Percentiles rank a stretch among this genome's conserved stretches.
phyloP scores from a whole-genome alignment of 495 filamentous ascomycete species.

The Hypoxylon fragiforme region DNA sequence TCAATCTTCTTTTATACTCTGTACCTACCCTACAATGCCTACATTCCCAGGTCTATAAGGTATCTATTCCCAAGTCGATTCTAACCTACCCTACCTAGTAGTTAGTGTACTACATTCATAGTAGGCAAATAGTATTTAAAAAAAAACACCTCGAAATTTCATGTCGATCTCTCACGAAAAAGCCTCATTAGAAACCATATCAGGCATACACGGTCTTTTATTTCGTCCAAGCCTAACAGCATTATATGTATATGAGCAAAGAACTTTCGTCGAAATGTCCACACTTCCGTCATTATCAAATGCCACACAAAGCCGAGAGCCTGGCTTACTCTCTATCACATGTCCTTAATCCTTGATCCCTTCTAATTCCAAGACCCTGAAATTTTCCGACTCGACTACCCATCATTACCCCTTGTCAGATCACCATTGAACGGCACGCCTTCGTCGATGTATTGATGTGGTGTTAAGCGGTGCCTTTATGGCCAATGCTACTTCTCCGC shows the following conservation, averaged over 20 bases:
- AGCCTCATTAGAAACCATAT: too few relatives aligned
- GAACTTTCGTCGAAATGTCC: neutral
- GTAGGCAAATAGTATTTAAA: too few relatives aligned
- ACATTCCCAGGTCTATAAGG: too few relatives aligned
- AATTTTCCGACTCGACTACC: neutral
- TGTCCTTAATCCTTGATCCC: neutral
- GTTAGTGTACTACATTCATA: too few relatives aligned
- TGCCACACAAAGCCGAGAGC: neutral
- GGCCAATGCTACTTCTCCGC: neutral
- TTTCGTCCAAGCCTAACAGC: neutral
- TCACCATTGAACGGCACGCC: neutral
- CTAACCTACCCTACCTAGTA: too few relatives aligned
- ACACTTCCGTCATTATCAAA: neutral
- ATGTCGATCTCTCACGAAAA: too few relatives aligned
- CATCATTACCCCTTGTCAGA: neutral
- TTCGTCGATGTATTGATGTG: constrained; percentile 5
- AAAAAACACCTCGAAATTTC: too few relatives aligned
- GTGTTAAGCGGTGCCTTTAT: neutral
- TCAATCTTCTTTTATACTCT: neutral
- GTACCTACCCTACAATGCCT: too few relatives aligned
- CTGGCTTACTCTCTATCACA: neutral
- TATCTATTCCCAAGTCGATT: too few relatives aligned
- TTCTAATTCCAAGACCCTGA: neutral
- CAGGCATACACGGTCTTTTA: too few relatives aligned
- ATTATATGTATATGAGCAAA: neutral